Conservation (phyloP, 2,329 filamentous ascomycete genomes). For the Cercospora canescens region DNA sequence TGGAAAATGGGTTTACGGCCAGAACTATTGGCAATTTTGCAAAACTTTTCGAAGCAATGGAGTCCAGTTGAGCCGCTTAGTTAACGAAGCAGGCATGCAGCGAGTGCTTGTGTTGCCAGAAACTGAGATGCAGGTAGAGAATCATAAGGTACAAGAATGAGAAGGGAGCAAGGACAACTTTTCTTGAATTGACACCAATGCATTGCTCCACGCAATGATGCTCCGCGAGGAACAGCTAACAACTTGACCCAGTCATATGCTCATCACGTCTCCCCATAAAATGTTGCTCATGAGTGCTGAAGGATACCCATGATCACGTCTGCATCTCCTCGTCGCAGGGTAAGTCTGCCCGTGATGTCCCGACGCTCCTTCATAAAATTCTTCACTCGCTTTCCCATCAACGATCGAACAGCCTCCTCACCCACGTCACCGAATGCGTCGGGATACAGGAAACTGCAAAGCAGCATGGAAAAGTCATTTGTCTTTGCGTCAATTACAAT, state of each 20-base stretch:
- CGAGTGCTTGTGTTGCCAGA: background rate
- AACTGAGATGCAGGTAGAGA: background rate
- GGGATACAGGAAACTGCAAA: too few species aligned
- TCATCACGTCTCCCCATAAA: background rate
- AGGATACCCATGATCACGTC: background rate
- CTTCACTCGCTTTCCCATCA: background rate
- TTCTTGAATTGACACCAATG: background rate
- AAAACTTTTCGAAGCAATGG: background rate
- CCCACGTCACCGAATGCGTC: background rate
- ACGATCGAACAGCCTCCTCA: background rate
- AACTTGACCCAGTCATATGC: background rate
- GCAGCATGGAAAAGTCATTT: background rate
- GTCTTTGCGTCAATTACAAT: background rate
- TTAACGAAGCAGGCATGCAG: background rate
- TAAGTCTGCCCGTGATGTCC: background rate
- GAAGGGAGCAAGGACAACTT: background rate
- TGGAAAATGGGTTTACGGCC: background rate
- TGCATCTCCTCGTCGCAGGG: background rate
- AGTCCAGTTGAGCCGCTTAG: background rate
- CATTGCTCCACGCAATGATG: too few species aligned
- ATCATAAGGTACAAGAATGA: background rate
- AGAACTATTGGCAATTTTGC: background rate
- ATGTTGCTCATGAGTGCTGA: background rate
- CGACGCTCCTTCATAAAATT: background rate
- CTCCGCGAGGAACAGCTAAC: too few species aligned